Percentiles rank a stretch among this genome's conserved stretches.
phyloP scores from a whole-genome alignment of 495 filamentous ascomycete genomes.

The Astrocystis sublimbata region DNA sequence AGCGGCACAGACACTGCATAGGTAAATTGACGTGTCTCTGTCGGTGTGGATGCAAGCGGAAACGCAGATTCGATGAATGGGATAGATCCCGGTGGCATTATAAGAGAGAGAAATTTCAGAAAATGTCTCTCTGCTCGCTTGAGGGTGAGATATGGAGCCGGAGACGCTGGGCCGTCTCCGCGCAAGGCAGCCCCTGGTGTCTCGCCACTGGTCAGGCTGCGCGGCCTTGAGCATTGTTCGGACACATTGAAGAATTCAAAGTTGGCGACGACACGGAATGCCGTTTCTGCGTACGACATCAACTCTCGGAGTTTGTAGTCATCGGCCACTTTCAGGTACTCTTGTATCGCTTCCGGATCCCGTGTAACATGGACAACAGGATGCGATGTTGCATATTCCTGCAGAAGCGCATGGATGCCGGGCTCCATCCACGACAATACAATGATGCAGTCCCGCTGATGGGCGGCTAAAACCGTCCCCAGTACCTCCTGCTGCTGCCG shows the following conservation, averaged over 20 bases:
- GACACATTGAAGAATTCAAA: constrained; percentile 74
- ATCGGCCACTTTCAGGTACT: constrained; percentile 56
- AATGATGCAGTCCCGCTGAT: constrained; percentile 62
- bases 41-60: constrained; percentile 61
- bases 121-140: constrained; percentile 74
- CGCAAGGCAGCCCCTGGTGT: constrained; percentile 38
- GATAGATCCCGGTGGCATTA: constrained; percentile 55
- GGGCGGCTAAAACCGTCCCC: constrained; percentile 59
- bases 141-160: constrained; percentile 64
- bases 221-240: constrained; percentile 28
- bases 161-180: constrained; percentile 38
- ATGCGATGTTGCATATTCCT: constrained; percentile 56
- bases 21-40: constrained; percentile 63
- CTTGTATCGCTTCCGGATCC: constrained; percentile 61
- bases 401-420: constrained; percentile 56
- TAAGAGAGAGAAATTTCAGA: constrained; percentile 63
- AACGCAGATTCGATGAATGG: constrained; percentile 65
- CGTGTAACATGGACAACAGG: constrained; percentile 68
- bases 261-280: constrained; percentile 64
- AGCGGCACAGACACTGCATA: constrained; percentile 63
- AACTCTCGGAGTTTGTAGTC: constrained; percentile 50
- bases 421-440: constrained; percentile 61
- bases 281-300: constrained; percentile 48
- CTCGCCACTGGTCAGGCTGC: constrained; percentile 15
- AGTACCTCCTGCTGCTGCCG: constrained; percentile 57